phyloP scores from a whole-genome alignment of 768 basidiomycete species.

The Gymnopilus dilepis region DNA sequence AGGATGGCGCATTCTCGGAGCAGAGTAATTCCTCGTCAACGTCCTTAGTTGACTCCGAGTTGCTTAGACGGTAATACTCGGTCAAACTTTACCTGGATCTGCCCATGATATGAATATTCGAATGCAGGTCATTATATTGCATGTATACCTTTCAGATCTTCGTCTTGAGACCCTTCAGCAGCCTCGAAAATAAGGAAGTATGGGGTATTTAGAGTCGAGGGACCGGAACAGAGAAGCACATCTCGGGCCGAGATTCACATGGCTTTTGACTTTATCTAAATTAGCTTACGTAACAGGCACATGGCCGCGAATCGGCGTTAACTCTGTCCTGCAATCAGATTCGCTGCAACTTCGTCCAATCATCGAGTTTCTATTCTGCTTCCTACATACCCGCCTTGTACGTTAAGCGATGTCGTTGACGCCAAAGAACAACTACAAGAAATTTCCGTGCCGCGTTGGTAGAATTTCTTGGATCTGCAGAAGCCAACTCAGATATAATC shows the following conservation, averaged over 20 bases:
- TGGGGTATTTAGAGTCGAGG: not conserved
- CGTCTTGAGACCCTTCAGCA: not conserved
- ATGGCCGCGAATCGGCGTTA: not conserved
- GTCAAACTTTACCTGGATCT: not conserved
- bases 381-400: not conserved
- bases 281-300: constrained; percentile 2
- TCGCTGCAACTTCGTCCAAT: not conserved
- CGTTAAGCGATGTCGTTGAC: not conserved
- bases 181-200: not conserved
- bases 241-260: constrained; percentile 6
- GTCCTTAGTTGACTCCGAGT: constrained; percentile 12
- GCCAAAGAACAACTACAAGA: constrained; percentile 41
- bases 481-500: not conserved
- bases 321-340: not conserved
- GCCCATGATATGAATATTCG: not conserved
- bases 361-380: not conserved
- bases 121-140: not conserved
- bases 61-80: not conserved
- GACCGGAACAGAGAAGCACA: not conserved
- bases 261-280: not conserved
- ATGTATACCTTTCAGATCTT: not conserved
- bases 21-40: constrained; percentile 21
- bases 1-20: constrained; percentile 13
- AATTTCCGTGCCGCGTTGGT: constrained; percentile 52
- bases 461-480: not conserved